Percentiles rank a stretch among this genome's conserved stretches.
phyloP scores from a whole-genome alignment of 2,329 filamentous ascomycete species.

The Cytospora chrysosperma region DNA sequence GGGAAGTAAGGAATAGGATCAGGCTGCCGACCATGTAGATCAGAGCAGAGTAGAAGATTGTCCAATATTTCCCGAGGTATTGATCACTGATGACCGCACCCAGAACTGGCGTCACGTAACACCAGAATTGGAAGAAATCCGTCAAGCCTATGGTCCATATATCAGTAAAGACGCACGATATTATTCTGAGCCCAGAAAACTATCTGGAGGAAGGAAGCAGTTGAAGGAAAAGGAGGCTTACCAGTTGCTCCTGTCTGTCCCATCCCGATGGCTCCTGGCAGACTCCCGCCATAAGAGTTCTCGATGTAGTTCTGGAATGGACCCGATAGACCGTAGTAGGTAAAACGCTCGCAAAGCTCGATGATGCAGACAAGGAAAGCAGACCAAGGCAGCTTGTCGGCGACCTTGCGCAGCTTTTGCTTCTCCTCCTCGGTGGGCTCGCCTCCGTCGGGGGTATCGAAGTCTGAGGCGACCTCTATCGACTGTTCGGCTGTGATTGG shows the following conservation, averaged over 20 bases:
- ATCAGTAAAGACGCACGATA: background rate
- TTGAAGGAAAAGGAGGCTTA: background rate
- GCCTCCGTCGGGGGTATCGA: constrained; percentile 15
- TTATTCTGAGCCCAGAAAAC: too few species aligned
- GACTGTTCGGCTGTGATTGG: background rate
- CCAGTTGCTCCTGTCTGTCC: constrained; percentile 17
- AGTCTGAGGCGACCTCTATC: background rate
- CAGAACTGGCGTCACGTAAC: constrained; percentile 23
- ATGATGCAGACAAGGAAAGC: constrained; percentile 24
- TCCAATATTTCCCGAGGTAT: constrained; percentile 23
- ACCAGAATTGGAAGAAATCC: constrained; percentile 25
- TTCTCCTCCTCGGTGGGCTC: constrained; percentile 22
- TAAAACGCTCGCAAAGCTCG: constrained; percentile 23
- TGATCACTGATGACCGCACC: constrained; percentile 21
- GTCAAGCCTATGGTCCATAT: constrained; percentile 6
- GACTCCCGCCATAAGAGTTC: constrained; percentile 1
- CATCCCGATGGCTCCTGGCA: constrained; percentile 21
- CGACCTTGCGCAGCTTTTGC: constrained; percentile 20
- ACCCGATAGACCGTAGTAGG: constrained; percentile 24
- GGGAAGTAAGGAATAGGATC: constrained; percentile 22
- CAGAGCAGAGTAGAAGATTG: constrained; percentile 21
- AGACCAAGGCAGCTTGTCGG: constrained; percentile 24
- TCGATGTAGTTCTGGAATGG: constrained; percentile 24
- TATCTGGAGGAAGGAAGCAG: too few species aligned
- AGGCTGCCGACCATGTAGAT: constrained; percentile 21